Evolutionary conservation across 1,284 basidiomycete genomes (phyloP), one percentile per base, ranked within the genome.

Genomic region (Ceratobasidium sp.): DNA sequence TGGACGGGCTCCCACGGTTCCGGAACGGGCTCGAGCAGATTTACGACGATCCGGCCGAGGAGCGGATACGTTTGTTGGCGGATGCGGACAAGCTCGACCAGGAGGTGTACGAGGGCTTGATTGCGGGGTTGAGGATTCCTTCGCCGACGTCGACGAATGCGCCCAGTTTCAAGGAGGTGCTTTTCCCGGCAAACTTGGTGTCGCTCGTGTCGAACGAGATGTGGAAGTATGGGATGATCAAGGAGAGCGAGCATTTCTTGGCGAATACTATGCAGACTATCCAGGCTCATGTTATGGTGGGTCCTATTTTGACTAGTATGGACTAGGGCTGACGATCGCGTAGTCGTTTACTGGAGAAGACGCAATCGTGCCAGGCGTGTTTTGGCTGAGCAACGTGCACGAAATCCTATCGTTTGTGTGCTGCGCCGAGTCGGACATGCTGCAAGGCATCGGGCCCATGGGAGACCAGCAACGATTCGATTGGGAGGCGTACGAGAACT

Each of bases 331-430:
- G 21, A 43, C n/a, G 8, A 26, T 16, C 80, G 76, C 43, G 46
- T 74, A 94, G 92, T 92, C 91, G 1, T 98, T 96, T 85, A 88
- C 88, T 46, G 92, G 95, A 75, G 98, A 99, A 80, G 98, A 99
- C 71, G 92, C 95, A 16, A 95, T 99, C 75, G 85, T 97, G 50
- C 98, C 98, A 0, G 98, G 98, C 54, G 94, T 99, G 77, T 99
- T 96, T 85, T 99, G 98, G 98, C 86, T 99, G 18, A 98, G 97
- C 41, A 99, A 99, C 79, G 96, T 99, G n/a, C 98, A 99, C 81
- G 98, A 99, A 82, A 95, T 99, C 87, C 86, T 99, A 30, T 99
- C 98, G 9, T 99, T 99, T 83, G 97, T 99, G 78, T 98, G 95
- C 79, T 93, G 98, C 50, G 98, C 98, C 28, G 98, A 99, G 83